A percentile compares a stretch with the other conserved stretches of the same genome.
These are phyloP conservation scores for Chaetomium sp. DNA, from an alignment of 2,329 filamentous ascomycete species.

Conservation along the genomic window DNA sequence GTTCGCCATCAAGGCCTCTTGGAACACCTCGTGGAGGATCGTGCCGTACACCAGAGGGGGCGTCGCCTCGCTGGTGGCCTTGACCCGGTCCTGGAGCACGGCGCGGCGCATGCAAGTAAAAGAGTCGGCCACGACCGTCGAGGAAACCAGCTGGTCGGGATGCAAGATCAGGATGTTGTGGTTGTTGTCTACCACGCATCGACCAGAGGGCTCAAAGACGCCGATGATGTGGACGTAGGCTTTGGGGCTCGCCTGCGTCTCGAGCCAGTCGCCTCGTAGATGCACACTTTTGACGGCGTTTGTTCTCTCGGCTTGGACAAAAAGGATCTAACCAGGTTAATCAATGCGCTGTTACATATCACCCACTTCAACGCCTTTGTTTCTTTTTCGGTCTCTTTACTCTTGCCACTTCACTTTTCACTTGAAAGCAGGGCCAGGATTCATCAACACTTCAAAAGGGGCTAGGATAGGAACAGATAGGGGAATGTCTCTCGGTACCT, in stretches of 20 bases:
- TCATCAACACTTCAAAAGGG: background rate
- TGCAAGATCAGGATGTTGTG: constrained; percentile 85
- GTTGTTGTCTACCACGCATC: constrained; percentile 76
- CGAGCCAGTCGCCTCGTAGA: constrained; percentile 79
- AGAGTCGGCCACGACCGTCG: constrained; percentile 93
- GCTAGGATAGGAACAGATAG: background rate
- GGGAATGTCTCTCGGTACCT: constrained; percentile 46
- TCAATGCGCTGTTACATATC: background rate
- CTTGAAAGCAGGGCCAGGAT: background rate
- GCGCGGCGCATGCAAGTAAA: constrained; percentile 86
- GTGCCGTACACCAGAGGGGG: constrained; percentile 85
- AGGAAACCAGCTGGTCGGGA: constrained; percentile 90
- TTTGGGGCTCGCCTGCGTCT: constrained; percentile 67
- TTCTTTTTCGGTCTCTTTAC: too few species aligned
- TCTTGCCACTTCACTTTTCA: background rate
- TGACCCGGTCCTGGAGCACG: constrained; percentile 90
- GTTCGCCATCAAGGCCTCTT: constrained; percentile 79
- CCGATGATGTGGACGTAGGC: constrained; percentile 85
- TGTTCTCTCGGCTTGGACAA: constrained; percentile 73
- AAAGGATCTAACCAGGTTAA: constrained; percentile 53
- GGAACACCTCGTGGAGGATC: constrained; percentile 91
- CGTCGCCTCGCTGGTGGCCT: constrained; percentile 75
- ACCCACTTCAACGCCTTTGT: too few species aligned
- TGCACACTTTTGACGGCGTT: constrained; percentile 61
- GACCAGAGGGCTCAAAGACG: constrained; percentile 59